phyloP scores from a whole-genome alignment of 2,329 filamentous ascomycete species.

The Neonectria coccinea region DNA sequence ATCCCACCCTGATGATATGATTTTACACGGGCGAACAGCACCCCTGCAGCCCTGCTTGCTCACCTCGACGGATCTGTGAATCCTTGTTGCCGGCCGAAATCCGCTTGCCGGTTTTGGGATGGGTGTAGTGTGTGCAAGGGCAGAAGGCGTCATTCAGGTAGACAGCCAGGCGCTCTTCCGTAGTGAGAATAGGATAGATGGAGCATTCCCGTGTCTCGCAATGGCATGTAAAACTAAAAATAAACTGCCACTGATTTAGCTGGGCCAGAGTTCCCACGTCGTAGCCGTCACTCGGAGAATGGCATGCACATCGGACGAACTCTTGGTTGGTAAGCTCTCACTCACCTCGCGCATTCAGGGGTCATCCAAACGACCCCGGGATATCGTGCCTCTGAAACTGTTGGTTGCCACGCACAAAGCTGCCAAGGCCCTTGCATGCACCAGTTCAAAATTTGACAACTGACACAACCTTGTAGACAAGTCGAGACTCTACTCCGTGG shows the following conservation, averaged over 20 bases:
- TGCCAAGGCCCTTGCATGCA: not conserved
- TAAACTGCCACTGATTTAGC: too few relatives aligned
- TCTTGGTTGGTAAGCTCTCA: not conserved
- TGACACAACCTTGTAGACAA: not conserved
- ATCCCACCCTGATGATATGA: slow-evolving; percentile 1
- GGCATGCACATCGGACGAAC: not conserved
- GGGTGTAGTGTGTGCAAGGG: not conserved
- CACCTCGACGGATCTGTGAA: not conserved
- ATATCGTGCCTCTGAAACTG: not conserved
- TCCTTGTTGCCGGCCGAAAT: not conserved
- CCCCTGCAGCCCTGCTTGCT: slow-evolving; percentile 12
- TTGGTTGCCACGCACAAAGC: not conserved
- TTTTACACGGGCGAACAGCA: not conserved
- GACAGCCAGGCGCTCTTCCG: not conserved
- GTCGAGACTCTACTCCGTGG: not conserved
- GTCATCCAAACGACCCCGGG: not conserved
- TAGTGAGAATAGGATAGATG: not conserved
- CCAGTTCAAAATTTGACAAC: not conserved
- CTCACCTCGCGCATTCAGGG: not conserved
- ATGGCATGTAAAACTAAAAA: too few relatives aligned
- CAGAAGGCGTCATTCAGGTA: not conserved
- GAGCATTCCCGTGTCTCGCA: not conserved
- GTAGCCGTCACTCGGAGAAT: too few relatives aligned
- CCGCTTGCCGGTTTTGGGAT: not conserved
- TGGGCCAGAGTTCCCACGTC: too few relatives aligned